Evolutionary conservation across 768 basidiomycete species (phyloP), one percentile per base, ranked within the genome.

Genomic region (Trametes meyenii): DNA sequence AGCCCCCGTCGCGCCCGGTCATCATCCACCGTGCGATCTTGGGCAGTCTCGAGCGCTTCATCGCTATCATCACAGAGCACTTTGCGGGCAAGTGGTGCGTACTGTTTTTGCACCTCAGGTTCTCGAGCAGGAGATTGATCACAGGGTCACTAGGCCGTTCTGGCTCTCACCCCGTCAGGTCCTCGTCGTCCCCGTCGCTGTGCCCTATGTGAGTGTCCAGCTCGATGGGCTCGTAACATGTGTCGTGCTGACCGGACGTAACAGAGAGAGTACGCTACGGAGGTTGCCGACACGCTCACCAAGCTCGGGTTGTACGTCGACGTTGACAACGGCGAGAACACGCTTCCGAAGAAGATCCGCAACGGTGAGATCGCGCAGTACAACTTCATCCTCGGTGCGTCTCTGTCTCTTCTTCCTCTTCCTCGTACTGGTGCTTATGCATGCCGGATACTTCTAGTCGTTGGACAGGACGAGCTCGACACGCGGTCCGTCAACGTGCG

Each of bases 81-180:
- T 96, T 94, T 70, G 96, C 88, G 45, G 97, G 97, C 12, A 98
- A 98, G 79, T 99, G 97, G 96, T 92, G 67, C 38, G 85, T 77
- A 11, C 29, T 11, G 5, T 0, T n/a, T 24, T 1, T 17, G 21
- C 6, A 11, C 12, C 29, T 48, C 33, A 8, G 12, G 21, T 13
- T 5, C 12, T 2, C n/a, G 2, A 3, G 6, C 2, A 40, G 13
- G 36, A 14, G 29, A 19, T 46, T 55, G 33, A 64, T 38, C 1
- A 8, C 11, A 19, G 26, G 13, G 29, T 2, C 12, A 58, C 21
- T 62, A 94, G 93, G 94, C 97, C 97, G 2, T 97, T 98, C 83
- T 99, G 97, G 97, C 70, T 98, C 51, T 95, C 92, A 0, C 97
- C 97, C n/a, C 85, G 97, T 38, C 97, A 98, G 76, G 88, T 96